These are phyloP conservation scores for Lachancea thermotolerans DNA, from an alignment of 805 yeast genomes.

Conservation along the genomic window DNA sequence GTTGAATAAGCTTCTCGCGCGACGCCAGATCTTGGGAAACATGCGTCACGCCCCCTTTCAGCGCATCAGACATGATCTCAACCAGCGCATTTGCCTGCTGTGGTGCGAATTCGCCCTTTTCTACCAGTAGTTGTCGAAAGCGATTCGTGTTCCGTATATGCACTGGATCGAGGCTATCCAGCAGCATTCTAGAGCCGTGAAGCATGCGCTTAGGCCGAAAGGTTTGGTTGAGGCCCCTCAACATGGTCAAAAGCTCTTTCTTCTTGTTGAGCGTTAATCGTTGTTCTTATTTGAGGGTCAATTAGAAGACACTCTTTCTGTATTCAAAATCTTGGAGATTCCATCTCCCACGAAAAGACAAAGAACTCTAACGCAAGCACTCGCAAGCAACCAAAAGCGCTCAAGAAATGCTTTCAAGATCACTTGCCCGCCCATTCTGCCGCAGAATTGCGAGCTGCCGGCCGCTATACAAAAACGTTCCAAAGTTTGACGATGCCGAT, in stretches of 20 bases:
- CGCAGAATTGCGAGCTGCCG: neutral
- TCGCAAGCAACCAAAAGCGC: no score
- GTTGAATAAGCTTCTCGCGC: constrained; percentile 71
- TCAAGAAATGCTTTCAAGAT: neutral
- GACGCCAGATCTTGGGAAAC: constrained; percentile 76
- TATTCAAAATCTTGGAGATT: no score
- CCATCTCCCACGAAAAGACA: no score
- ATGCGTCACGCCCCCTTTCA: constrained; percentile 72
- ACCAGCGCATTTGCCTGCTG: constrained; percentile 80
- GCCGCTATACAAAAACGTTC: constrained; percentile 15
- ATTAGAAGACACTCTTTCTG: no score
- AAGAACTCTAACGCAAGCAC: no score
- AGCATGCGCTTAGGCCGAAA: neutral
- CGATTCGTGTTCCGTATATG: constrained; percentile 66
- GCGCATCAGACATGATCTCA: constrained; percentile 60
- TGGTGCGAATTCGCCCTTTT: constrained; percentile 62
- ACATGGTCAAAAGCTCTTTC: neutral
- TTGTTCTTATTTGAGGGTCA: neutral
- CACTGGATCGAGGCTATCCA: constrained; percentile 20
- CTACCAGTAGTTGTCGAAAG: constrained; percentile 55
- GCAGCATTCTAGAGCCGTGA: neutral
- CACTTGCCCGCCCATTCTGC: neutral
- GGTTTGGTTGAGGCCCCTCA: neutral
- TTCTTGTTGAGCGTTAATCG: neutral
- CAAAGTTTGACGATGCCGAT: constrained; percentile 32